These are phyloP conservation scores for Dipteronia sinensis DNA, from an alignment of 345 rosid species.

Conservation along the genomic window DNA sequence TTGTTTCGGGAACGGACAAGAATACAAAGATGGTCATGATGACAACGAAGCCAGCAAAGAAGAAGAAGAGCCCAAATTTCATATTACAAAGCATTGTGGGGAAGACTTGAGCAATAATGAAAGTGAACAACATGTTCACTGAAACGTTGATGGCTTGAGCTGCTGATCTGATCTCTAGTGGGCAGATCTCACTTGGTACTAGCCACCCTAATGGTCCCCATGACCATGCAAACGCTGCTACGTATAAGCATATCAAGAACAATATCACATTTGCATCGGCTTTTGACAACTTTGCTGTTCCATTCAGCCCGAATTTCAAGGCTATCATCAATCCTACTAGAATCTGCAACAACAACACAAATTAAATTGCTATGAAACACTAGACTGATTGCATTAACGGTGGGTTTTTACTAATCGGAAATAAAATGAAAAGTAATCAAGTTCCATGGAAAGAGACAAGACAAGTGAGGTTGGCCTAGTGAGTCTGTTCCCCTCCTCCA, in stretches of 20 bases:
- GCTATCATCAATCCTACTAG: constrained; percentile 34
- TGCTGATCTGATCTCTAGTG: constrained; percentile 49
- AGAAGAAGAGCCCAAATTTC: constrained; percentile 57
- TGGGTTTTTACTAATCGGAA: too few species aligned
- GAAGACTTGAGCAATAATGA: constrained; percentile 51
- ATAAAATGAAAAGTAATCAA: too few species aligned
- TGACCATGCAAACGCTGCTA: constrained; percentile 62
- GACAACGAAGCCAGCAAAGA: constrained; percentile 42
- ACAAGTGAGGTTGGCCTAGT: too few species aligned
- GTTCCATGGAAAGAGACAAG: too few species aligned
- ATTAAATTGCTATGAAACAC: too few species aligned
- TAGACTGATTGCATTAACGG: too few species aligned
- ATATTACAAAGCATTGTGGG: constrained; percentile 55
- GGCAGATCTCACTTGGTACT: constrained; percentile 56
- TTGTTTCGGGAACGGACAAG: constrained; percentile 53
- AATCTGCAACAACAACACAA: constrained; percentile 2
- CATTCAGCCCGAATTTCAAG: constrained; percentile 29
- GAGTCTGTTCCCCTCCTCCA: too few species aligned
- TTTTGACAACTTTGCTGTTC: constrained; percentile 29
- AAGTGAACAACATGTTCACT: constrained; percentile 63
- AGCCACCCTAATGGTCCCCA: constrained; percentile 69
- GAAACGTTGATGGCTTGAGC: constrained; percentile 53
- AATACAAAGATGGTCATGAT: constrained; percentile 48
- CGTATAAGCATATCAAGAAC: constrained; percentile 38
- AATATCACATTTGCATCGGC: constrained; percentile 29